These are phyloP conservation scores for Fusarium verticillioides DNA, from an alignment of 2,329 filamentous ascomycete species.

Conservation along the genomic window DNA sequence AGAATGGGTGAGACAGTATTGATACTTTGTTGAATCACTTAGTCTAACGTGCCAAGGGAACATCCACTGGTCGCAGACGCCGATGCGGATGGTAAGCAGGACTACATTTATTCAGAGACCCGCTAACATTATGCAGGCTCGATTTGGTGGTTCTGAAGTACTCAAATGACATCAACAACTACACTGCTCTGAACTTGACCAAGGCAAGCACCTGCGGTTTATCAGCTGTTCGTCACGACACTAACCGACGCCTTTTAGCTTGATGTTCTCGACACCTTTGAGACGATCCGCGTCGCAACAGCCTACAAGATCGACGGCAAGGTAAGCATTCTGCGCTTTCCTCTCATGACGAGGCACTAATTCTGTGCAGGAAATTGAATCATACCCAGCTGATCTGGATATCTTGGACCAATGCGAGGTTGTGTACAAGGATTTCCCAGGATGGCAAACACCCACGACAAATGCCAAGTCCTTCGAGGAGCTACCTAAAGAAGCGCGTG, in stretches of 20 bases:
- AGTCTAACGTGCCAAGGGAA: constrained; percentile 43
- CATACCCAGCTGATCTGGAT: constrained; percentile 72
- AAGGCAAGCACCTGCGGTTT: constrained; percentile 49
- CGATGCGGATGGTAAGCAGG: constrained; percentile 62
- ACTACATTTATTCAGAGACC: fast-evolving
- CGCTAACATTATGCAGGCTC: not conserved
- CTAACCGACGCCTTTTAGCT: constrained; percentile 30
- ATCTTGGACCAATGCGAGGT: constrained; percentile 70
- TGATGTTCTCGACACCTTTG: constrained; percentile 75
- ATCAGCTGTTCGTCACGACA: not conserved
- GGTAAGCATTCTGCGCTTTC: constrained; percentile 22
- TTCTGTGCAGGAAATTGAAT: constrained; percentile 45
- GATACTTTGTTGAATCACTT: fast-evolving
- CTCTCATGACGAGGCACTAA: not conserved
- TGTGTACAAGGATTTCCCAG: constrained; percentile 74
- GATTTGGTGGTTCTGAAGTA: not conserved
- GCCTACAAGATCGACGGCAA: constrained; percentile 67
- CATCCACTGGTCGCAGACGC: constrained; percentile 68
- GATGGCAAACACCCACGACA: constrained; percentile 75
- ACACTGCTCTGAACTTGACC: constrained; percentile 69
- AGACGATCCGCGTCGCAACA: constrained; percentile 78
- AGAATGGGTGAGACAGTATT: constrained; percentile 49
- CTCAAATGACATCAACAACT: constrained; percentile 66
- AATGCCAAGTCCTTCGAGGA: constrained; percentile 69
- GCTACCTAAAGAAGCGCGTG: constrained; percentile 71